phyloP scores from a whole-genome alignment of 805 yeast genomes.

The Saturnispora diversa region DNA sequence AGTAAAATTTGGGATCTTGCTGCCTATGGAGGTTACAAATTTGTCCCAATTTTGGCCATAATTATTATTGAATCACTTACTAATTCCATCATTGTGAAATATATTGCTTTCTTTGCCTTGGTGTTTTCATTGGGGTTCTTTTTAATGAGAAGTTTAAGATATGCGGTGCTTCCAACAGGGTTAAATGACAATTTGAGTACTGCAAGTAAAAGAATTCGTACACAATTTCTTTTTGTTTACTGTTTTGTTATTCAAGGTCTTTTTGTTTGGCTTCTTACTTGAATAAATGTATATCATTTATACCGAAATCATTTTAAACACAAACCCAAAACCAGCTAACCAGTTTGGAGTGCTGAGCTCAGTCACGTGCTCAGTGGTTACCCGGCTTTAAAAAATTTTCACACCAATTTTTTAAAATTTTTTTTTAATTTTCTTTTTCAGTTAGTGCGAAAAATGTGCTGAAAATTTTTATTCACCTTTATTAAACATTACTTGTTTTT shows the following conservation, averaged over 20 bases:
- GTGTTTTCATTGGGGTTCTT: constrained; percentile 55
- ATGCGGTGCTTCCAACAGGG: constrained; percentile 58
- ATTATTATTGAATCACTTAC: constrained; percentile 39
- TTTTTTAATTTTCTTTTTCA: background rate
- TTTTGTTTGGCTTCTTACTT: constrained; percentile 62
- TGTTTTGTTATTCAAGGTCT: constrained; percentile 73
- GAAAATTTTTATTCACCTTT: constrained; percentile 3
- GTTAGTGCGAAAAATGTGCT: background rate
- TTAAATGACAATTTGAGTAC: constrained; percentile 51
- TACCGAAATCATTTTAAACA: no score
- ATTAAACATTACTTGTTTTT: background rate
- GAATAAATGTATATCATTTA: no score
- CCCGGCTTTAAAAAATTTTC: constrained; percentile 2
- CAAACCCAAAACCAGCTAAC: no score
- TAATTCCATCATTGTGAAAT: constrained; percentile 28
- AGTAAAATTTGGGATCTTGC: constrained; percentile 63
- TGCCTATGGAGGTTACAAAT: constrained; percentile 90
- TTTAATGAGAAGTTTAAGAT: constrained; percentile 61
- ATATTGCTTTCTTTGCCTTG: constrained; percentile 35
- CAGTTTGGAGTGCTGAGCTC: background rate
- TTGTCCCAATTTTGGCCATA: constrained; percentile 64
- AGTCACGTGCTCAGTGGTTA: background rate
- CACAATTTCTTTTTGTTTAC: constrained; percentile 80
- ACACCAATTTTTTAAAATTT: background rate
- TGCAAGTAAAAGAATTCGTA: constrained; percentile 67